Evolutionary conservation across 179 eudicot genomes (phyloP).

Genomic region (Camellia oleifera): DNA sequence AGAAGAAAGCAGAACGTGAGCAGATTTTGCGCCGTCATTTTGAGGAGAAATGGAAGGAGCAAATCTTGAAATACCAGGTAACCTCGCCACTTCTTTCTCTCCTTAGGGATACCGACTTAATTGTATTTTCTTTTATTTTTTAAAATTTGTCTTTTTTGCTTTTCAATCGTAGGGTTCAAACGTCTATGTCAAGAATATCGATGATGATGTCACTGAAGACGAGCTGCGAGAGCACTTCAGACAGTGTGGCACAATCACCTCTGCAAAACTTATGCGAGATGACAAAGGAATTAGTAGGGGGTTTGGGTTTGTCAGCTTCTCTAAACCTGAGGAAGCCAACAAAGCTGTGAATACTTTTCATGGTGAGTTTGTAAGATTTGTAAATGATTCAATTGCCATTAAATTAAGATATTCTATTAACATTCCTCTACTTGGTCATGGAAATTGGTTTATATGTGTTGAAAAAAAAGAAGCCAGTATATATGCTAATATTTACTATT

Average conservation of each 20-base stretch:
- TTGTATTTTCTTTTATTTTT: neutral
- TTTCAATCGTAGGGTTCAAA: constrained; percentile 53
- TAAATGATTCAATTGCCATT: neutral
- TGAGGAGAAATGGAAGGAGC: constrained; percentile 71
- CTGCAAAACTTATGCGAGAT: constrained; percentile 63
- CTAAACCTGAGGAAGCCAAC: constrained; percentile 55
- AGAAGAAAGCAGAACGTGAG: constrained; percentile 76
- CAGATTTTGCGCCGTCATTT: constrained; percentile 53
- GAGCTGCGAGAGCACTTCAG: constrained; percentile 57
- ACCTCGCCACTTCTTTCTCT: neutral
- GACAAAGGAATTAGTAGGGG: constrained; percentile 72
- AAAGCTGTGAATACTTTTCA: constrained; percentile 60
- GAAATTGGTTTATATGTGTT: neutral
- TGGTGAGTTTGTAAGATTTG: constrained; percentile 37
- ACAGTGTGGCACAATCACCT: constrained; percentile 70
- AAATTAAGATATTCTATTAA: neutral
- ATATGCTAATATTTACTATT: neutral
- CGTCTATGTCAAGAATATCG: constrained; percentile 69
- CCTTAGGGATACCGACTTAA: neutral
- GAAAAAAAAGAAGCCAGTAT: neutral
- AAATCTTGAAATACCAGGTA: constrained; percentile 61
- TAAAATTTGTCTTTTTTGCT: neutral
- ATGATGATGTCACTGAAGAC: constrained; percentile 59
- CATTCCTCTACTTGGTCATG: neutral
- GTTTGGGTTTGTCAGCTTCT: constrained; percentile 78